Conservation (phyloP, 257 asterid genomes). For the Marsdenia floribunda region DNA sequence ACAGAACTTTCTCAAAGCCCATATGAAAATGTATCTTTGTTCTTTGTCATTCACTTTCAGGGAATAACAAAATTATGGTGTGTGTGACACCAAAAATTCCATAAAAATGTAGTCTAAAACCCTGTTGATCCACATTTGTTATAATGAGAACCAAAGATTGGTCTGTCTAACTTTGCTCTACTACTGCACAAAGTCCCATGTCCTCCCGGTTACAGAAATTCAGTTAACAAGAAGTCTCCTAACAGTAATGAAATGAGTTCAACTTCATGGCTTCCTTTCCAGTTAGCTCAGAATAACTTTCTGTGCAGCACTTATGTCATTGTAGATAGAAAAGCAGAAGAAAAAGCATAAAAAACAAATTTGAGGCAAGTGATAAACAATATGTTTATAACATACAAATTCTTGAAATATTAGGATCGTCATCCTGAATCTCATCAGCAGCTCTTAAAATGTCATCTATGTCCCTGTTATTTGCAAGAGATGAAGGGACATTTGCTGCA, state of each 20-base stretch:
- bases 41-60: not conserved
- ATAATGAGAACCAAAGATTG: not conserved
- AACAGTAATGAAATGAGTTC: not conserved
- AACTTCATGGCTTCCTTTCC: not conserved
- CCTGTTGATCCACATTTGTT: not conserved
- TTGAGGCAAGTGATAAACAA: conserved; percentile 3
- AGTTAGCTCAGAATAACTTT: not conserved
- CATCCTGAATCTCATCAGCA: conserved; percentile 93
- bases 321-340: not conserved
- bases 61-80: not conserved
- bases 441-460: conserved; percentile 91
- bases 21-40: not conserved
- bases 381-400: conserved; percentile 51
- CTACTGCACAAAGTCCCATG: not conserved
- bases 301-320: not conserved
- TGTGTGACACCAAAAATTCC: not conserved
- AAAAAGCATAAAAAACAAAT: not conserved
- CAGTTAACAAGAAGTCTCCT: not conserved
- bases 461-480: conserved; percentile 78
- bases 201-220: not conserved
- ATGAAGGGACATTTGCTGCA: conserved; percentile 88
- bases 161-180: not conserved
- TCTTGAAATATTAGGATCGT: conserved; percentile 78
- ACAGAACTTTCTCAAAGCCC: not conserved
- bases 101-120: not conserved